These are phyloP conservation scores for Phytophthora colocasiae DNA, from an alignment of 352 stramenopile species.

Conservation along the genomic window DNA sequence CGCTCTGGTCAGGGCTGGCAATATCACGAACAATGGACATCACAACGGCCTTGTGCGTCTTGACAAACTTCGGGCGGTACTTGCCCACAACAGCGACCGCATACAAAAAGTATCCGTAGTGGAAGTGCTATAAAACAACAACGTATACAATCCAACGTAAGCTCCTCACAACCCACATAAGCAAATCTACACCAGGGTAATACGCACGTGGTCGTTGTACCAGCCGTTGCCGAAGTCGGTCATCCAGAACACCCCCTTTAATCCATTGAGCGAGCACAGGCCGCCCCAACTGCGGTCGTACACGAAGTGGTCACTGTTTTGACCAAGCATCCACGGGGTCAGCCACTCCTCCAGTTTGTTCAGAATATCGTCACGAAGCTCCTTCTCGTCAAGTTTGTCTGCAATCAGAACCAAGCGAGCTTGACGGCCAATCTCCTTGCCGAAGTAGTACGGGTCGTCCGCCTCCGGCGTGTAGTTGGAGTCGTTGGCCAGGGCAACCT, in stretches of 20 bases:
- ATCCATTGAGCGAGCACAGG: constrained; percentile 90
- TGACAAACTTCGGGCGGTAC: constrained; percentile 75
- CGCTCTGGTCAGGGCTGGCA: constrained; percentile 61
- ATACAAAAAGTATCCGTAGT: constrained; percentile 96
- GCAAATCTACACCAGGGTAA: background rate
- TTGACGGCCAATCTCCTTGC: constrained; percentile 86
- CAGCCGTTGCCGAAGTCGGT: constrained; percentile 95
- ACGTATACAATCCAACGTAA: constrained; percentile 7
- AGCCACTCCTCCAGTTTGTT: constrained; percentile 73
- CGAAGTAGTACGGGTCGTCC: constrained; percentile 86
- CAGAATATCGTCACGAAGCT: constrained; percentile 63
- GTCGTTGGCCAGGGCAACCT: constrained; percentile 64
- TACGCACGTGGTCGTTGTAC: constrained; percentile 91
- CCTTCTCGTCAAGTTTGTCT: constrained; percentile 63
- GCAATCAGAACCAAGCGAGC: constrained; percentile 83
- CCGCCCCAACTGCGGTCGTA: constrained; percentile 95
- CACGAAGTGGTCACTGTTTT: constrained; percentile 87
- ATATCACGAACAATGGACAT: constrained; percentile 83
- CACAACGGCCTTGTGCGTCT: constrained; percentile 77
- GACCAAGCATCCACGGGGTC: constrained; percentile 77
- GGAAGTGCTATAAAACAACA: constrained; percentile 89
- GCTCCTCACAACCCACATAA: background rate
- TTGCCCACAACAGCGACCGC: constrained; percentile 82
- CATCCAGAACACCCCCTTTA: constrained; percentile 91
- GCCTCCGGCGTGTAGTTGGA: constrained; percentile 71